A percentile compares a stretch with the other conserved stretches of the same genome.
Conservation (phyloP, 2,329 filamentous ascomycete species). For the Atkinsonella hypoxylon region DNA sequence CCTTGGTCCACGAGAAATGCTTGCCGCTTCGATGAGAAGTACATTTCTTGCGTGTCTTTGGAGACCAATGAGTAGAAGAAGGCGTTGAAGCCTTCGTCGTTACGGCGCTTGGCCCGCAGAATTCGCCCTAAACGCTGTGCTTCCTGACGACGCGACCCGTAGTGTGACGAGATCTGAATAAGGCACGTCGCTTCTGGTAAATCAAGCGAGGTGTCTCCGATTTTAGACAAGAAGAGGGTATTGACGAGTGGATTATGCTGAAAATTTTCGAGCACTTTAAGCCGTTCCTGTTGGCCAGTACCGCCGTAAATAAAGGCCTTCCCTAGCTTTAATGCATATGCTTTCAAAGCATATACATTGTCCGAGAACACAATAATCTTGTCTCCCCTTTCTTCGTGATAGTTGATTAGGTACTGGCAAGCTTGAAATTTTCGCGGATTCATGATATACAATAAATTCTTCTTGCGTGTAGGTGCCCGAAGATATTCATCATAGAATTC, state of each 20-base stretch:
- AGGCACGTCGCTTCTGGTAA: constrained; percentile 91
- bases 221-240: constrained; percentile 93
- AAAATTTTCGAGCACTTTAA: constrained; percentile 84
- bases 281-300: constrained; percentile 74
- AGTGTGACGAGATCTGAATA: constrained; percentile 96
- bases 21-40: constrained; percentile 90
- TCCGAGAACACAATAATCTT: constrained; percentile 98
- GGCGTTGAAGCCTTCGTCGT: constrained; percentile 96
- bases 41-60: constrained; percentile 97
- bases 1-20: constrained; percentile 96
- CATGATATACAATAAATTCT: constrained; percentile 71
- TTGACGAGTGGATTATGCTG: constrained; percentile 84
- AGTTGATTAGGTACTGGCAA: constrained; percentile 96
- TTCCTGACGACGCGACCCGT: constrained; percentile 92
- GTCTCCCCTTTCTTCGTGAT: constrained; percentile 86
- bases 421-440: constrained; percentile 96
- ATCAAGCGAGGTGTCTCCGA: constrained; percentile 96
- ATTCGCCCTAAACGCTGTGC: constrained; percentile 89
- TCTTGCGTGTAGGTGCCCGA: constrained; percentile 43
- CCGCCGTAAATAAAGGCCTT: constrained; percentile 89
- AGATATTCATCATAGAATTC: constrained; percentile 97
- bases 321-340: constrained; percentile 70
- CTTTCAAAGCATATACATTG: constrained; percentile 83
- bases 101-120: constrained; percentile 84
- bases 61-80: constrained; percentile 98